Evolutionary conservation across 768 basidiomycete species (phyloP).

Genomic region (Leucosporidium creatinivorum): DNA sequence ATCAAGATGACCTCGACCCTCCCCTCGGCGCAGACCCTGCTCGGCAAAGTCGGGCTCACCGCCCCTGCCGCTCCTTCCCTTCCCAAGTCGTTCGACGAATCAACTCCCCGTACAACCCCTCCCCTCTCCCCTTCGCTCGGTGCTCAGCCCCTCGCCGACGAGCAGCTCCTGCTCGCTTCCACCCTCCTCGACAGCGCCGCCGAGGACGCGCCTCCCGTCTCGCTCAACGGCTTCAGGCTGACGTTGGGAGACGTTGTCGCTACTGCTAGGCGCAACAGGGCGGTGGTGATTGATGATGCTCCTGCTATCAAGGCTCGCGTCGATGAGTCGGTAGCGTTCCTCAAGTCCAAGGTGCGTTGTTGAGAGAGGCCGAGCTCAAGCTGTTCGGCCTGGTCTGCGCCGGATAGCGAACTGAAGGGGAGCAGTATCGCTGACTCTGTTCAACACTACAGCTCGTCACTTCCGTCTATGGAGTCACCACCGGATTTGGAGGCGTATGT

Average conservation of each 20-base stretch:
- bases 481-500: slow-evolving; percentile 80
- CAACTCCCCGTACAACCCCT: no score
- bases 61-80: no score
- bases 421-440: no score
- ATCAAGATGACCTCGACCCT: no score
- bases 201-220: slow-evolving; percentile 40
- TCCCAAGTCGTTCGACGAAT: no score
- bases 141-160: not conserved
- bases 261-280: slow-evolving; percentile 56
- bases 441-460: slow-evolving; percentile 44
- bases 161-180: slow-evolving; percentile 4
- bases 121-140: no score
- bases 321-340: slow-evolving; percentile 49
- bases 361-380: no score
- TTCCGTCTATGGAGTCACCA: slow-evolving; percentile 76
- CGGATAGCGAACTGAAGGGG: no score
- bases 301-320: slow-evolving; percentile 51
- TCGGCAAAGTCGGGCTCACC: no score
- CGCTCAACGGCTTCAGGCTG: slow-evolving; percentile 62
- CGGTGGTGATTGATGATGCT: slow-evolving; percentile 47
- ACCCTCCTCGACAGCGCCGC: not conserved
- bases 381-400: no score
- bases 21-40: no score
- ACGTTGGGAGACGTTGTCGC: slow-evolving; percentile 73
- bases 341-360: slow-evolving; percentile 45